These are phyloP conservation scores for Melaleuca alternifolia DNA, from an alignment of 345 rosid genomes.

Conservation along the genomic window DNA sequence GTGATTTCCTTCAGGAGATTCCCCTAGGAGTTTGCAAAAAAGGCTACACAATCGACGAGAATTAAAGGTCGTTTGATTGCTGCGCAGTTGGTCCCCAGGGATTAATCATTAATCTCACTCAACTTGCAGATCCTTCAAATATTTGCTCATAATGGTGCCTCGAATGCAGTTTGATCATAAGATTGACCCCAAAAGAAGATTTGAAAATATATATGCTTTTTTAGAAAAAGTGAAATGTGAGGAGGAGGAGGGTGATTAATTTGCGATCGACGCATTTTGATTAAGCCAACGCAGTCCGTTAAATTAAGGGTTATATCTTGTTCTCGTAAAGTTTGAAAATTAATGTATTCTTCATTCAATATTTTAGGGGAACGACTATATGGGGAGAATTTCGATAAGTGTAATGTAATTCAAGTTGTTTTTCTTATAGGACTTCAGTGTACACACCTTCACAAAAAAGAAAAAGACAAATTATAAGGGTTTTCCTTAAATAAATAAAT, in stretches of 20 bases:
- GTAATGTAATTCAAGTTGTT: accelerated
- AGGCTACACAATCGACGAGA: not conserved
- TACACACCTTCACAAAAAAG: too few species aligned
- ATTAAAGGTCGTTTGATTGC: not conserved
- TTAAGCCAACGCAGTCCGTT: accelerated
- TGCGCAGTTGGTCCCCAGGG: not conserved
- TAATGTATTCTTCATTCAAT: not conserved
- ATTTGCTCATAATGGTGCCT: not conserved
- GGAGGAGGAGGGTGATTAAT: not conserved
- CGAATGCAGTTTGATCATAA: not conserved
- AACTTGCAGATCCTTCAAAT: not conserved
- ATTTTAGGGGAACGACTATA: not conserved
- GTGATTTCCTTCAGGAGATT: conserved; percentile 10
- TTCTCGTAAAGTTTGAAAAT: not conserved
- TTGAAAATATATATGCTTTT: not conserved
- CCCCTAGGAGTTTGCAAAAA: not conserved
- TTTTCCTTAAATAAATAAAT: too few species aligned
- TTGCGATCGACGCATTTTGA: accelerated
- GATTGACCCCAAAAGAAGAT: not conserved
- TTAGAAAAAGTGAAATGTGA: not conserved
- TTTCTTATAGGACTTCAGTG: not conserved
- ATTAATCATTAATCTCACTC: not conserved
- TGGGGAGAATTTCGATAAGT: not conserved
- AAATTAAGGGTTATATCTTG: accelerated
- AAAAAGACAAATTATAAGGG: too few species aligned